phyloP scores from a whole-genome alignment of 106 monocot species.

The Allium fistulosum region DNA sequence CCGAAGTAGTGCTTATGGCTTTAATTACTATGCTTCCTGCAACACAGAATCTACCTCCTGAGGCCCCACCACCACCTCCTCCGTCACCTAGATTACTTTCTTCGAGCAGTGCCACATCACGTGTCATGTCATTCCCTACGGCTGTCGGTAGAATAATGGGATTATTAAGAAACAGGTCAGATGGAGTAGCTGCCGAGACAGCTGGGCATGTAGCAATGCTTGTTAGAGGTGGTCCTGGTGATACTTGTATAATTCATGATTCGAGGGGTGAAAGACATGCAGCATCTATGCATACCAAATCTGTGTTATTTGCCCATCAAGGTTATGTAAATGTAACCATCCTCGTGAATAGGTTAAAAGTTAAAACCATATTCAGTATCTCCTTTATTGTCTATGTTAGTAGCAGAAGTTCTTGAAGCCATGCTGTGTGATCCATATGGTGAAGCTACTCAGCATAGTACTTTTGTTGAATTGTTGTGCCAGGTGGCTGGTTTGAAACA shows the following conservation, averaged over 20 bases:
- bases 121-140: constrained; percentile 97
- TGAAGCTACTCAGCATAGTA: constrained; percentile 95
- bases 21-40: constrained; percentile 97
- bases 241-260: too few species aligned
- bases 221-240: too few species aligned
- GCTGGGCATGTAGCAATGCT: too few species aligned
- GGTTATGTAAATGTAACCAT: constrained; percentile 64
- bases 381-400: constrained; percentile 83
- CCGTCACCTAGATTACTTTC: too few species aligned
- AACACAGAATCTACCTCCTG: constrained; percentile 85
- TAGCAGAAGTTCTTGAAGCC: constrained; percentile 94
- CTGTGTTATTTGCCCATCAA: too few species aligned
- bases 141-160: constrained; percentile 99
- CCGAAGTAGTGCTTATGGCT: too few species aligned
- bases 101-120: too few species aligned
- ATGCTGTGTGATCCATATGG: too few species aligned
- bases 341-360: constrained; percentile 84
- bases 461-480: constrained; percentile 89
- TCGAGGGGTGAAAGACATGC: too few species aligned
- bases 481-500: constrained; percentile 96
- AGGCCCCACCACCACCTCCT: constrained; percentile 89
- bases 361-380: constrained; percentile 83
- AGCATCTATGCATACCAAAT: too few species aligned
- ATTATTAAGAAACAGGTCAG: constrained; percentile 90
- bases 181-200: too few species aligned